These are phyloP conservation scores for Excoecaria agallocha DNA, from an alignment of 345 rosid genomes.

Conservation along the genomic window DNA sequence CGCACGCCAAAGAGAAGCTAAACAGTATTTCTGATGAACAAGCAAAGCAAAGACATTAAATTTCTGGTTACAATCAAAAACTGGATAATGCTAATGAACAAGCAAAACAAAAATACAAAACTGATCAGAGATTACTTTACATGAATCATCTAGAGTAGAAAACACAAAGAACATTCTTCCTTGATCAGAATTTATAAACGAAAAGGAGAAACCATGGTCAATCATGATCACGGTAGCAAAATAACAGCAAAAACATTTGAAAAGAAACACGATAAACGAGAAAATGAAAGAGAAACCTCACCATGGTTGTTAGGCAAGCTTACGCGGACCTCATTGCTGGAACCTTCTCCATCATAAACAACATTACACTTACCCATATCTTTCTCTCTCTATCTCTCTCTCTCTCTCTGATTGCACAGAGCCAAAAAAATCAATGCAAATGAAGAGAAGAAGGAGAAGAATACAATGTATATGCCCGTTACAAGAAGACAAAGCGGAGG, in stretches of 20 bases:
- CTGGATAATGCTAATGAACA: not conserved
- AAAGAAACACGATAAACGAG: too few relatives aligned
- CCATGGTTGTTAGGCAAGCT: conserved; percentile 13
- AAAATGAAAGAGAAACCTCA: not conserved
- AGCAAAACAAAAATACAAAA: not conserved
- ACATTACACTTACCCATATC: not conserved
- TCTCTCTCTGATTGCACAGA: not conserved
- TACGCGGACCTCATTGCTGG: not conserved
- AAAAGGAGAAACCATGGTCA: not conserved
- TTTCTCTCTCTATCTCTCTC: too few relatives aligned
- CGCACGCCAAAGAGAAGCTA: not conserved
- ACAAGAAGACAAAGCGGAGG: not conserved
- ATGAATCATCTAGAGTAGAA: too few relatives aligned
- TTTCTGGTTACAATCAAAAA: not conserved
- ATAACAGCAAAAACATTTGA: not conserved
- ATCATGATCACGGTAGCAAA: not conserved
- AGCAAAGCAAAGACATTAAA: too few relatives aligned
- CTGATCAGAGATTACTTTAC: not conserved
- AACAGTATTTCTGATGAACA: not conserved
- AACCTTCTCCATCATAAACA: not conserved
- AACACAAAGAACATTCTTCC: not conserved
- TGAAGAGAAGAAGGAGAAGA: not conserved
- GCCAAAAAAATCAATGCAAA: not conserved
- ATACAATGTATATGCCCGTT: not conserved
- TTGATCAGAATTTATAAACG: not conserved